A percentile compares a stretch with the other conserved stretches of the same genome.
These are phyloP conservation scores for Trichomonas vaginalis DNA, from an alignment of 208 protist genomes.

Conservation along the genomic window DNA sequence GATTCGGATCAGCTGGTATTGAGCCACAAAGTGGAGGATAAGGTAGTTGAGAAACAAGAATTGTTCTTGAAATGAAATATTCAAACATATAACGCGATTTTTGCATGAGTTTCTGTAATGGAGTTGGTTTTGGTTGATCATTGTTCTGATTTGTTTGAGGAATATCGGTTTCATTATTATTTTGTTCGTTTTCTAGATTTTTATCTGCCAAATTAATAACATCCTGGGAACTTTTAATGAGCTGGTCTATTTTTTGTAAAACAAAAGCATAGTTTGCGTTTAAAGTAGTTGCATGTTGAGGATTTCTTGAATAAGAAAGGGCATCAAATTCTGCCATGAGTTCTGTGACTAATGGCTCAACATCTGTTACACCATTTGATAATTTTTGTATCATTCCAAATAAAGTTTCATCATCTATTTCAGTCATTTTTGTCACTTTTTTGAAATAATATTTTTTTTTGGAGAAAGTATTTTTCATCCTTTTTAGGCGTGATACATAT, in stretches of 20 bases:
- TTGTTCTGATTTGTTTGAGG: background rate
- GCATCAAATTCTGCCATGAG: background rate
- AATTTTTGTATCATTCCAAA: background rate
- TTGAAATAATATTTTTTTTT: no score
- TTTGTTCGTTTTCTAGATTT: background rate
- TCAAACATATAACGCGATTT: background rate
- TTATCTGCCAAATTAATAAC: background rate
- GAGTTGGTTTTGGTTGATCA: no score
- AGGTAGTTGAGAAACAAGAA: background rate
- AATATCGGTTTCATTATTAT: background rate
- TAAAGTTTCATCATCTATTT: background rate
- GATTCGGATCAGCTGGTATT: background rate
- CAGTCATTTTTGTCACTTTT: no score
- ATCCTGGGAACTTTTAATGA: background rate
- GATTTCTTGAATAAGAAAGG: background rate
- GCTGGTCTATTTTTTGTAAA: background rate
- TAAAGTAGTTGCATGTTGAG: background rate
- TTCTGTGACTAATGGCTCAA: background rate
- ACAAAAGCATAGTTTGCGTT: background rate
- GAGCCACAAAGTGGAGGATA: background rate
- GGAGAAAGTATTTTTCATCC: no score
- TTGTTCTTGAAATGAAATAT: background rate
- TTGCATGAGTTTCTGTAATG: background rate
- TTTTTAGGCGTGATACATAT: no score
- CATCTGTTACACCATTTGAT: background rate